Conservation (phyloP, 2,329 filamentous ascomycete genomes). For the Esteya vermicola region DNA sequence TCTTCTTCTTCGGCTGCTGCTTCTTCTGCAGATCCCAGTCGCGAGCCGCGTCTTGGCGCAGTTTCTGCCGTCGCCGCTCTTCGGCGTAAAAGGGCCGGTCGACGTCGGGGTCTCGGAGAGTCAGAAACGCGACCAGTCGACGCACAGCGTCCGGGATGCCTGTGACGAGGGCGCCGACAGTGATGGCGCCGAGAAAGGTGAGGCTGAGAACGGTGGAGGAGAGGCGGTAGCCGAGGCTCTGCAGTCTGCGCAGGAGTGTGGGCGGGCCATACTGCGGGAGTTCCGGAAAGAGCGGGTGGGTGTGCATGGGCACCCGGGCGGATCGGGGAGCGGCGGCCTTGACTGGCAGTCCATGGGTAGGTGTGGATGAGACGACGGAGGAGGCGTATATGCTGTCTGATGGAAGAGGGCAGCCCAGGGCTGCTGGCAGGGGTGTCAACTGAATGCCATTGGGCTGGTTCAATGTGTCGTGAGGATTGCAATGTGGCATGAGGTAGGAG, state of each 20-base stretch:
- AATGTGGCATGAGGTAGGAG: not conserved
- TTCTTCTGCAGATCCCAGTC: slow-evolving; percentile 40
- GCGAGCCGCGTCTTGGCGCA: slow-evolving; percentile 41
- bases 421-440: too few relatives aligned
- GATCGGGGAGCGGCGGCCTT: too few relatives aligned
- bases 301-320: slow-evolving; percentile 39
- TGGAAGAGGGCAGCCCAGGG: too few relatives aligned
- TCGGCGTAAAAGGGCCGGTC: slow-evolving; percentile 58
- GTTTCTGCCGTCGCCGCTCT: slow-evolving; percentile 45
- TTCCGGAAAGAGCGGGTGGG: slow-evolving; percentile 72
- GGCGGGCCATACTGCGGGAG: slow-evolving; percentile 71
- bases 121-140: slow-evolving; percentile 37
- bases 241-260: slow-evolving; percentile 46
- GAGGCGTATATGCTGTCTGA: too few relatives aligned
- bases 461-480: too few relatives aligned
- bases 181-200: slow-evolving; percentile 61
- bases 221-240: slow-evolving; percentile 49
- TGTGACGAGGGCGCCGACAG: slow-evolving; percentile 58
- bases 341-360: not conserved
- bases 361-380: too few relatives aligned
- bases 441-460: too few relatives aligned
- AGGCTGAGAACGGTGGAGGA: slow-evolving; percentile 66
- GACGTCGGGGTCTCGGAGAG: slow-evolving; percentile 43
- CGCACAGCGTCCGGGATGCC: slow-evolving; percentile 40
- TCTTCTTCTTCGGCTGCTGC: not conserved